phyloP scores from a whole-genome alignment of 768 basidiomycete genomes.

The Podaxis sp. region DNA sequence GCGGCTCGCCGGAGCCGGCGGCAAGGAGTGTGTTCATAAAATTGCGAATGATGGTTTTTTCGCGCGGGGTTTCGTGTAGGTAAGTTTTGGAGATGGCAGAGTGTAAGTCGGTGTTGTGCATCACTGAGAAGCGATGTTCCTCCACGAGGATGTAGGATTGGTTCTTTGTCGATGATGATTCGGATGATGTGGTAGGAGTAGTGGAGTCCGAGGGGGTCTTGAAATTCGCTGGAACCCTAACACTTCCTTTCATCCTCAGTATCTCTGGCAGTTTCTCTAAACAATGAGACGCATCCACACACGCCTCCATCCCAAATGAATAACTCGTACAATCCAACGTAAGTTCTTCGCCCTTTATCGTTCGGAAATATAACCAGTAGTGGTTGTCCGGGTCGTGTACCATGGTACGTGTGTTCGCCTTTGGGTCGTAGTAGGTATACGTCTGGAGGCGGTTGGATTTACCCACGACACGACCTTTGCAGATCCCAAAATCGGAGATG shows the following conservation, averaged over 20 bases:
- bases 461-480: slow-evolving; percentile 29
- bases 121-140: slow-evolving; percentile 20
- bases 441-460: slow-evolving; percentile 25
- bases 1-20: background rate
- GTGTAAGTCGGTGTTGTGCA: slow-evolving; percentile 21
- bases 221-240: background rate
- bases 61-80: background rate
- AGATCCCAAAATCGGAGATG: slow-evolving; percentile 42
- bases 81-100: slow-evolving; percentile 1
- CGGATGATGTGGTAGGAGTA: background rate
- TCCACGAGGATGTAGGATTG: background rate
- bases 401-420: slow-evolving; percentile 30
- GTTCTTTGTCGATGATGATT: background rate
- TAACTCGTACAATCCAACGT: slow-evolving; percentile 27
- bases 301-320: background rate
- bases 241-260: background rate
- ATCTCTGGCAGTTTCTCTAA: background rate
- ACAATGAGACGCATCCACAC: background rate
- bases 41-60: background rate
- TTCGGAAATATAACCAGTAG: slow-evolving; percentile 48
- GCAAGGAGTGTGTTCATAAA: background rate
- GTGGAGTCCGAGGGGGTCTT: background rate
- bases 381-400: slow-evolving; percentile 40
- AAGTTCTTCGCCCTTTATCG: slow-evolving; percentile 35
- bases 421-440: slow-evolving; percentile 30